A percentile compares a stretch with the other conserved stretches of the same genome.
Conservation (phyloP, 441 rosid species). For the Hura crepitans region DNA sequence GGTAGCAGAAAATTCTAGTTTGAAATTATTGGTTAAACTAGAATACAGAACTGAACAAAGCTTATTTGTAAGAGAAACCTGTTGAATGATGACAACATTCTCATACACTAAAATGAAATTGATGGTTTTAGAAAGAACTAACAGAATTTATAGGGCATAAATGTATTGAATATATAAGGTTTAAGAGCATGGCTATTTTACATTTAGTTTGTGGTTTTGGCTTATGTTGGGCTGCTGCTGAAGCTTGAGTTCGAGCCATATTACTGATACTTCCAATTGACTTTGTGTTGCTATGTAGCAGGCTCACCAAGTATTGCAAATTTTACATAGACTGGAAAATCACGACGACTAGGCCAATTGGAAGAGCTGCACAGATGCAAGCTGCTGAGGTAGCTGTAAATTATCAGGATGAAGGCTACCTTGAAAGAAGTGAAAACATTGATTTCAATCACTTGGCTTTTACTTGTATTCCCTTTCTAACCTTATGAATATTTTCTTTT, state of each 20-base stretch:
- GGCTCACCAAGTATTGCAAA: conserved; percentile 34
- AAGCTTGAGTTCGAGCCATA: not conserved
- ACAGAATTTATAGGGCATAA: not conserved
- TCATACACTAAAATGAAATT: not conserved
- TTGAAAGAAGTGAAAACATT: not conserved
- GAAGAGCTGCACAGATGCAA: conserved; percentile 32
- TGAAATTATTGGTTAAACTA: too few species aligned
- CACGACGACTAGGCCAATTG: conserved; percentile 15
- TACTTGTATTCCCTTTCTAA: not conserved
- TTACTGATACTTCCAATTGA: not conserved
- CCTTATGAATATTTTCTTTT: not conserved
- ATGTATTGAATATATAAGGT: not conserved
- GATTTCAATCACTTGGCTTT: not conserved
- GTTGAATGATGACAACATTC: not conserved
- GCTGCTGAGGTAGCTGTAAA: conserved; percentile 16
- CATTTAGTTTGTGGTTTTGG: too few species aligned
- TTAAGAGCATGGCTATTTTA: too few species aligned
- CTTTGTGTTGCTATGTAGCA: conserved; percentile 12
- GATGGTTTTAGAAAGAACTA: not conserved
- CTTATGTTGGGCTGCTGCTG: too few species aligned
- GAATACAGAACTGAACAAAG: not conserved
- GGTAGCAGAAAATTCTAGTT: not conserved
- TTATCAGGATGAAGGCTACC: conserved; percentile 4
- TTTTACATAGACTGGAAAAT: conserved; percentile 17
- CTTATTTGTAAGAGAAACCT: not conserved